A percentile compares a stretch with the other conserved stretches of the same genome.
These are phyloP conservation scores for Blepharisma japonicum DNA, from an alignment of 73 alveolate species.

Conservation along the genomic window DNA sequence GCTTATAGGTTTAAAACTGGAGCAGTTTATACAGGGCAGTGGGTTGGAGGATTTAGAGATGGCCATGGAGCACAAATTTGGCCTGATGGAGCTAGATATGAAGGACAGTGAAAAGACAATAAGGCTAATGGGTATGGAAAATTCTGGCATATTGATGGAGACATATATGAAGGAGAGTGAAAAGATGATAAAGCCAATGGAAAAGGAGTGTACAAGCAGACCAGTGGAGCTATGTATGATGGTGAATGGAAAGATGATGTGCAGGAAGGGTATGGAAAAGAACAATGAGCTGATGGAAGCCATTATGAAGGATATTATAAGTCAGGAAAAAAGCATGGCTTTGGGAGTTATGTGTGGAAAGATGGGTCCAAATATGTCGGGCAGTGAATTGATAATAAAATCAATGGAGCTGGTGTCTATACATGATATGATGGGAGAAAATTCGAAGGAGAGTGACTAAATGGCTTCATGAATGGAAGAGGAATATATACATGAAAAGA, in stretches of 20 bases:
- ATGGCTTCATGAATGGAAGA: constrained; percentile 59
- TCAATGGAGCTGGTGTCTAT: constrained; percentile 31
- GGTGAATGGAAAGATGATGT: constrained; percentile 55
- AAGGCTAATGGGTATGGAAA: constrained; percentile 66
- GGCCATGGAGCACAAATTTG: constrained; percentile 57
- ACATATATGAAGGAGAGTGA: constrained; percentile 59
- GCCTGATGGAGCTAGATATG: constrained; percentile 11
- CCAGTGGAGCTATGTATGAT: constrained; percentile 46
- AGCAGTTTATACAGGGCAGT: constrained; percentile 64
- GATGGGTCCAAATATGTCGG: constrained; percentile 33
- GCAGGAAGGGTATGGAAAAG: constrained; percentile 53
- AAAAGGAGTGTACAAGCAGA: constrained; percentile 45
- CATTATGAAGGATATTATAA: constrained; percentile 56
- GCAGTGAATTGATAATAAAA: constrained; percentile 8
- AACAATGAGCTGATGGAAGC: constrained; percentile 51
- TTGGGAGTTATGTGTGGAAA: constrained; percentile 48
- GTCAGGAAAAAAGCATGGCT: constrained; percentile 80
- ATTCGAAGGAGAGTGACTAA: constrained; percentile 65
- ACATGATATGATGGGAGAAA: constrained; percentile 43
- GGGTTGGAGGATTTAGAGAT: constrained; percentile 67
- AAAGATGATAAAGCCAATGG: constrained; percentile 48
- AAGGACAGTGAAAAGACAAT: constrained; percentile 44
- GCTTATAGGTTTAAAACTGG: constrained; percentile 62
- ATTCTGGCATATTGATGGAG: constrained; percentile 52
- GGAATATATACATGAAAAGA: constrained; percentile 53